Evolutionary conservation across 1,139 yeast species (phyloP).

Genomic region (Kodamaea ohmeri): DNA sequence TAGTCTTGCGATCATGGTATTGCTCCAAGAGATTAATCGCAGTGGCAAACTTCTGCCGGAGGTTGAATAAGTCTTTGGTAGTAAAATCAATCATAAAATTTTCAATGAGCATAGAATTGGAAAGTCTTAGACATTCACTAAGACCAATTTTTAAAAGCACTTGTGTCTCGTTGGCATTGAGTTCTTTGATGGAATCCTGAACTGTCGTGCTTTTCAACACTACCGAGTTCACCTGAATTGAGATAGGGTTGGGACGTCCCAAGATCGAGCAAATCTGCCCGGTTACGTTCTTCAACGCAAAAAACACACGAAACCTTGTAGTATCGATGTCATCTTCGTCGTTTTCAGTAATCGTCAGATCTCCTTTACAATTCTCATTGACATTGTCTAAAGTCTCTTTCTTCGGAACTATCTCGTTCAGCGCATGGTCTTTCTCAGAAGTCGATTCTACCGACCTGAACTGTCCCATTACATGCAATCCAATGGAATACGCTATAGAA

Average conservation of each 20-base stretch:
- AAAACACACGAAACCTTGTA: constrained; percentile 45
- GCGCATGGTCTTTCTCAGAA: constrained; percentile 9
- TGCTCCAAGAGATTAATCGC: constrained; percentile 38
- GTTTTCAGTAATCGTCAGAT: constrained; percentile 11
- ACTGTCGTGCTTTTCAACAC: constrained; percentile 26
- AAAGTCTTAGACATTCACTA: constrained; percentile 47
- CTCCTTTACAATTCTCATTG: not conserved
- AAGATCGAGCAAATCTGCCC: constrained; percentile 52
- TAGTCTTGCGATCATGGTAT: constrained; percentile 11
- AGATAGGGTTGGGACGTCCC: constrained; percentile 57
- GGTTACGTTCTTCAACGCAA: constrained; percentile 45
- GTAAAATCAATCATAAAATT: constrained; percentile 48
- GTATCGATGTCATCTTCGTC: constrained; percentile 29
- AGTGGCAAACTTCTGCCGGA: constrained; percentile 40
- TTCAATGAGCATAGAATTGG: constrained; percentile 52
- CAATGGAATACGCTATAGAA: constrained; percentile 50
- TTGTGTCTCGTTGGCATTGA: constrained; percentile 27
- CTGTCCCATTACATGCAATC: constrained; percentile 47
- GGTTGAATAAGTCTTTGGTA: constrained; percentile 35
- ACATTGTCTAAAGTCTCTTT: constrained; percentile 3
- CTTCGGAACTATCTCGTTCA: constrained; percentile 4
- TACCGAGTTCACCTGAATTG: constrained; percentile 45
- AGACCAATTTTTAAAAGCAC: constrained; percentile 43
- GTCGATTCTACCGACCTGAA: constrained; percentile 16
- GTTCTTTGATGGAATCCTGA: constrained; percentile 16